Evolutionary conservation across 2,329 filamentous ascomycete genomes (phyloP).

Genomic region (Diaporthe sp.): DNA sequence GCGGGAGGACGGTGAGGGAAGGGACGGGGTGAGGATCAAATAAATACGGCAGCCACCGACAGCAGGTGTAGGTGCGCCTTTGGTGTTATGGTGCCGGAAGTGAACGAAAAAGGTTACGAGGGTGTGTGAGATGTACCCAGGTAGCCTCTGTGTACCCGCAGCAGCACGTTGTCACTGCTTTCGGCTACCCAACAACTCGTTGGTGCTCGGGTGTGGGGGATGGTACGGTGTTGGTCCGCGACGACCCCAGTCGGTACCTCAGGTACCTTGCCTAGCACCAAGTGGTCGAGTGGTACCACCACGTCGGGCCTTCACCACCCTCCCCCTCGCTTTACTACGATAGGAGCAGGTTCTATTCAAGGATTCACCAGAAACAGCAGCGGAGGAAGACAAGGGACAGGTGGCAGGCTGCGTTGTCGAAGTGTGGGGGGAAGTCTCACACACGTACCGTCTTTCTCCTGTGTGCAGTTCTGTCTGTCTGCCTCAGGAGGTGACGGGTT

Average conservation of each 20-base stretch:
- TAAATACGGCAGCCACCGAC: constrained; percentile 25
- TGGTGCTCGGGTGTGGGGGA: background rate
- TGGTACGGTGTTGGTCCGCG: background rate
- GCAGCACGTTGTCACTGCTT: constrained; percentile 26
- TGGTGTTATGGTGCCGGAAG: constrained; percentile 26
- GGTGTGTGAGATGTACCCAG: constrained; percentile 4
- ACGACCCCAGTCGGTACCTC: constrained; percentile 6
- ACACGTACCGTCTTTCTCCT: background rate
- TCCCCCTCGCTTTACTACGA: background rate
- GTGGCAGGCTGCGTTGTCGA: constrained; percentile 9
- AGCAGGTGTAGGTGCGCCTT: background rate
- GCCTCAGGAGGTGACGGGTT: background rate
- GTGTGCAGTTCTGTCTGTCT: background rate
- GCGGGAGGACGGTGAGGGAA: constrained; percentile 26
- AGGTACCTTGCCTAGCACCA: background rate
- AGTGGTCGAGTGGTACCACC: constrained; percentile 26
- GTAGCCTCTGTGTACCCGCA: background rate
- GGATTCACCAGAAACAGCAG: constrained; percentile 20
- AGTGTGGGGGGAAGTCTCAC: constrained; percentile 24
- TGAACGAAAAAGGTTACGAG: constrained; percentile 10
- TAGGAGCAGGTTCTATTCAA: constrained; percentile 27
- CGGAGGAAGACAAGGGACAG: constrained; percentile 14
- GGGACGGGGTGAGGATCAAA: constrained; percentile 30
- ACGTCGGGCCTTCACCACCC: background rate
- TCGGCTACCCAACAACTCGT: background rate